A percentile compares a stretch with the other conserved stretches of the same genome.
phyloP scores from a whole-genome alignment of 2,329 filamentous ascomycete species.

The Hypoxylon sp. region DNA sequence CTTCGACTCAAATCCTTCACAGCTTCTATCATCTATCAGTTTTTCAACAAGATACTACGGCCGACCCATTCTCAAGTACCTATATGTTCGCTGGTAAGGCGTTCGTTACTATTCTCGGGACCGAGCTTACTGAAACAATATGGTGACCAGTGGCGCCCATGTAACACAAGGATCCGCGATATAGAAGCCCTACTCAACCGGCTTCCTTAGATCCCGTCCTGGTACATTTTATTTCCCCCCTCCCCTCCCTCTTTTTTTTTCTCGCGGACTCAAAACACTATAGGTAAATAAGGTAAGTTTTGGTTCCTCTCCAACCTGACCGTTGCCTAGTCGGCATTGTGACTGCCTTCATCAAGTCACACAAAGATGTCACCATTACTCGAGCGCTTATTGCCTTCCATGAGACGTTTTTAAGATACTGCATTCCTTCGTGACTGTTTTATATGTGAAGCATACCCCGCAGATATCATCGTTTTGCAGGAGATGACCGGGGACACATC shows the following conservation, averaged over 20 bases:
- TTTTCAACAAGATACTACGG: not conserved
- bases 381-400: not conserved
- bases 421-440: not conserved
- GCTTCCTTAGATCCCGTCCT: not conserved
- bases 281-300: not conserved
- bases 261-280: not conserved
- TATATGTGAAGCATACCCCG: not conserved
- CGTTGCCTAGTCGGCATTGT: not conserved
- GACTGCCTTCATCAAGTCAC: not conserved
- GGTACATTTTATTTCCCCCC: not conserved
- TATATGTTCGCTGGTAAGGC: not conserved
- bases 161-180: not conserved
- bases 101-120: not conserved
- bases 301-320: not conserved
- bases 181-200: not conserved
- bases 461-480: not conserved
- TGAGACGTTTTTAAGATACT: not conserved
- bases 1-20: not conserved
- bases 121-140: conserved; percentile 1
- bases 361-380: not conserved
- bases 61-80: not conserved
- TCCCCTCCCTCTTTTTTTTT: not conserved
- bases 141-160: not conserved
- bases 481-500: not conserved
- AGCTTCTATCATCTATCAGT: not conserved